Evolutionary conservation across 805 yeast species (phyloP).

Genomic region (Candida suzukii): DNA sequence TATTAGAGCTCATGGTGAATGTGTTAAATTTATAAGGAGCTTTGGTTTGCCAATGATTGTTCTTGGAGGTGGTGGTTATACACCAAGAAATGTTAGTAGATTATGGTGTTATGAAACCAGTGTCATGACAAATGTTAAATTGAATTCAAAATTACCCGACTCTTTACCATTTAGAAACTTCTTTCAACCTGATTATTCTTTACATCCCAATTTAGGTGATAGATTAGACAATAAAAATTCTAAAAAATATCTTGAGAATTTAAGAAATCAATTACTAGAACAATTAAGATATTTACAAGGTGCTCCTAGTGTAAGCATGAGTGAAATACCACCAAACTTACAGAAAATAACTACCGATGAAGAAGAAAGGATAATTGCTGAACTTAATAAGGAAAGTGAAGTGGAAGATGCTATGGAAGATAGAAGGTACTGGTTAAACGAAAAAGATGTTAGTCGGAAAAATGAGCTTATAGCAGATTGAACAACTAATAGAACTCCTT

Average conservation of each 20-base stretch:
- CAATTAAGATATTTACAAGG: conserved; percentile 75
- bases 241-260: conserved; percentile 73
- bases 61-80: conserved; percentile 97
- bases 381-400: conserved; percentile 27
- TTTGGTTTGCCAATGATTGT: conserved; percentile 89
- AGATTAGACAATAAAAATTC: conserved; percentile 81
- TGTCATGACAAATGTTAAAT: conserved; percentile 67
- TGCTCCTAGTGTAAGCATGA: conserved; percentile 94
- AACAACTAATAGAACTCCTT: no score
- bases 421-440: conserved; percentile 30
- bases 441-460: conserved; percentile 30
- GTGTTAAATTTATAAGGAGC: conserved; percentile 82
- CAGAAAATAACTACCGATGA: conserved; percentile 37
- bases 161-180: conserved; percentile 69
- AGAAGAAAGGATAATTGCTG: conserved; percentile 30
- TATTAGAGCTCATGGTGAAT: conserved; percentile 91
- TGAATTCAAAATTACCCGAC: conserved; percentile 71
- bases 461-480: conserved; percentile 24
- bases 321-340: conserved; percentile 70
- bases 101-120: conserved; percentile 97
- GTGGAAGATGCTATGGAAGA: conserved; percentile 25
- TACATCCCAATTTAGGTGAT: conserved; percentile 80
- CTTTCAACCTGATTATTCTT: conserved; percentile 85
- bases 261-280: conserved; percentile 69
- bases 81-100: conserved; percentile 90